Conservation (phyloP, 768 basidiomycete species). For the Fistulinella prunicolor region DNA sequence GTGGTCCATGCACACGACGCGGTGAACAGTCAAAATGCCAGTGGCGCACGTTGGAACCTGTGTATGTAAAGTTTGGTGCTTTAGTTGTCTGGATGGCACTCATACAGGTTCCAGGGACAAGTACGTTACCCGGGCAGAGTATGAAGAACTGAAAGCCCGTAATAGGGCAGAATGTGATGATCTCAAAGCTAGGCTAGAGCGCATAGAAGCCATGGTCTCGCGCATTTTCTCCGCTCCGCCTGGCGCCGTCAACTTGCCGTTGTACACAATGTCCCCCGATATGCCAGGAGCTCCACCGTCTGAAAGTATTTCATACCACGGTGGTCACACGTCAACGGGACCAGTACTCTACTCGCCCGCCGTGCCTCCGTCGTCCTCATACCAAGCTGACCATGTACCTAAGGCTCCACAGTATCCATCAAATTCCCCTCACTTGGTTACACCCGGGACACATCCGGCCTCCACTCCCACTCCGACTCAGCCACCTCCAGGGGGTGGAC, state of each 20-base stretch:
- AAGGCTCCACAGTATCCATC: constrained; percentile 28
- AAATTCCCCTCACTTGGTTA: constrained; percentile 26
- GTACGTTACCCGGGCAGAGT: constrained; percentile 74
- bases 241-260: constrained; percentile 27
- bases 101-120: constrained; percentile 54
- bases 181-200: constrained; percentile 61
- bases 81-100: constrained; percentile 5
- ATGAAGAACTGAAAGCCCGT: constrained; percentile 69
- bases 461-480: constrained; percentile 17
- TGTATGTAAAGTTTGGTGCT: constrained; percentile 46
- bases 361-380: constrained; percentile 21
- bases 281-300: constrained; percentile 27
- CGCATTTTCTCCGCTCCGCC: constrained; percentile 32
- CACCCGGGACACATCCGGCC: constrained; percentile 19
- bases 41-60: constrained; percentile 80
- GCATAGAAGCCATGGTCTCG: constrained; percentile 55
- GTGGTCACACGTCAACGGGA: constrained; percentile 25
- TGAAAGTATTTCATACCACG: constrained; percentile 28
- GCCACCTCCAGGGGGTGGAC: constrained; percentile 9
- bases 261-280: constrained; percentile 31
- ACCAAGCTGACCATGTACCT: constrained; percentile 22
- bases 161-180: constrained; percentile 41
- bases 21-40: constrained; percentile 79
- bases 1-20: constrained; percentile 75
- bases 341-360: constrained; percentile 25